Base-by-base conservation (phyloP, 805 yeast species). In the Myxozyma monticola region DNA sequence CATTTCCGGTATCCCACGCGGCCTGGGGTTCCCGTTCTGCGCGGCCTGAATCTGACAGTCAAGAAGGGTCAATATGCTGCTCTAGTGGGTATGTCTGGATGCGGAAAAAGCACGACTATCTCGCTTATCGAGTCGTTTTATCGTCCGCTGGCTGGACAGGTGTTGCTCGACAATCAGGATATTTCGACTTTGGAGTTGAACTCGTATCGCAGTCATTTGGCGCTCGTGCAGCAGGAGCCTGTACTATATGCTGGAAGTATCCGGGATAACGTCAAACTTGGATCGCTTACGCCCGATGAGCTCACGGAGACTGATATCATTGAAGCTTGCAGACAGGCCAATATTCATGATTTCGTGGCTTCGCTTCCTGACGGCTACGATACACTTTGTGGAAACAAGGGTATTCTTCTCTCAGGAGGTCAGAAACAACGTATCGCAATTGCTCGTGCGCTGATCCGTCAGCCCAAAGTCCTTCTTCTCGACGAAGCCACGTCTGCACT, bases 31-130 rank as follows among this genome's bases (percentile, higher is more conserved):
- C 54, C 62, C 20, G 63, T 64, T 8, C 44, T 65, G 17, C 48
- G 51, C 5, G 63, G 64, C 25, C 49, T 65, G 24, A 47, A 52
- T 33, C 49, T 65, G 21, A 45, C 39, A 8, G 49, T 65, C 78
- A 88, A 89, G 9, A 84, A 90, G 4, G 96, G 96, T 4, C 69
- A 81, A 60, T 88, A 84, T 61, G 91, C 88, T 30, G 96, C 96
- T 7, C 78, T 88, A 60, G 96, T 88, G 14, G 96, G 96, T 1
- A 83, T 95, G 95, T 2, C 83, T 86, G 20, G 96, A 3, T 61
- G 65, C 24, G 88, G 36, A 65, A 73, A 4, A 39, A 50, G 57
- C 37, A 60, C 63, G 0, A 73, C 82, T 5, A 72, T 81, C 3
- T 83, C 80, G 58, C 65, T 81, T 24, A 66, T 81, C 26, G 69